Evolutionary conservation across 805 yeast species (phyloP).

Genomic region (Spathaspora girioi): DNA sequence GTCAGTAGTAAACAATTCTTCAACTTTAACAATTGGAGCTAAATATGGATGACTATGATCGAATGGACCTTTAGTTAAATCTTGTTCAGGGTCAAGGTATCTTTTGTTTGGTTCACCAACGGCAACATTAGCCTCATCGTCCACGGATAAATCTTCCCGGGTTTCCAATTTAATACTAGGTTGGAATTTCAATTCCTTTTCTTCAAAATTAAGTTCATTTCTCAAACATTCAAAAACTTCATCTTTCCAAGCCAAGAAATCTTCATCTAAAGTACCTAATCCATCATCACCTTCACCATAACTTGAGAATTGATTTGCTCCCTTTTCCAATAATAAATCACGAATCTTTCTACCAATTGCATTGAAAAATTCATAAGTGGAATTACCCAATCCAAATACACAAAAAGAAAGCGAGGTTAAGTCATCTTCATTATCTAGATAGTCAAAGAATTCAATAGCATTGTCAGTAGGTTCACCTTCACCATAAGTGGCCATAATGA

Average conservation of each 20-base stretch:
- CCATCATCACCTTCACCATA: constrained; percentile 96
- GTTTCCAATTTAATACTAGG: constrained; percentile 54
- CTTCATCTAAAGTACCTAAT: constrained; percentile 91
- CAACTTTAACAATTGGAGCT: constrained; percentile 58
- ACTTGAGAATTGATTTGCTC: constrained; percentile 71
- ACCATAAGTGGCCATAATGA: constrained; percentile 91
- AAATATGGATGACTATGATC: constrained; percentile 78
- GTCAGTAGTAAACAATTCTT: constrained; percentile 65
- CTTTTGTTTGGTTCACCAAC: constrained; percentile 80
- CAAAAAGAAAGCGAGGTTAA: constrained; percentile 62
- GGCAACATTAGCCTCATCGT: constrained; percentile 30
- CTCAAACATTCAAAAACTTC: constrained; percentile 62
- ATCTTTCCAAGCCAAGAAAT: constrained; percentile 91
- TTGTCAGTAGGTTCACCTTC: constrained; percentile 99
- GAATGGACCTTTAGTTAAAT: constrained; percentile 65
- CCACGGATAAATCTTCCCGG: constrained; percentile 20
- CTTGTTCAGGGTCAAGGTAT: constrained; percentile 25
- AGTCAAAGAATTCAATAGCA: constrained; percentile 75
- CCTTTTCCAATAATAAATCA: constrained; percentile 51
- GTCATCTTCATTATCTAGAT: constrained; percentile 53
- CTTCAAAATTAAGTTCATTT: constrained; percentile 62
- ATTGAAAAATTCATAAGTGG: constrained; percentile 90
- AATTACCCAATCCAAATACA: constrained; percentile 90
- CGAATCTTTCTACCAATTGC: constrained; percentile 67
- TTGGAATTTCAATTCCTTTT: constrained; percentile 75